Evolutionary conservation across 2,329 filamentous ascomycete genomes (phyloP), one percentile per base, ranked within the genome.

Genomic region (Cladosporium sp.): DNA sequence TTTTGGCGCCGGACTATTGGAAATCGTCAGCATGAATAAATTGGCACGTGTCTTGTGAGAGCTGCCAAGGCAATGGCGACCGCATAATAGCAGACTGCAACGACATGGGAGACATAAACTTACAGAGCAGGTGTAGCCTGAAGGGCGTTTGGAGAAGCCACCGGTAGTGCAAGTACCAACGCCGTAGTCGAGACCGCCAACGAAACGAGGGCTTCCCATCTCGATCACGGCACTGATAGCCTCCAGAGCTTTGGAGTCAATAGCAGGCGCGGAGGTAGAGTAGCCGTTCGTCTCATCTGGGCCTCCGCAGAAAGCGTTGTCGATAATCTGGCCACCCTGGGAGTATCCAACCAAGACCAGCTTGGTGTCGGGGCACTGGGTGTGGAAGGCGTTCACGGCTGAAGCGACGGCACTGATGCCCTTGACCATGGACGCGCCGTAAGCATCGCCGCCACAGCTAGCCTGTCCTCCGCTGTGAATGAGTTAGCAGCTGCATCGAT

Each of bases 261-360:
- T 66, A 23, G 70, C 67, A 25, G 68, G 69, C 16, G 68, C 51
- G 48, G 67, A 65, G 26, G 66, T 64, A 18, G 72, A 64, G 36
- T 68, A 64, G 25, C 65, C 59, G 14, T 80, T 80, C 11, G 83
- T 82, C 59, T 81, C 81, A 21, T 82, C 4, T 76, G 74, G 67
- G 30, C 86, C 86, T 16, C 86, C 86, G 70, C 86, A 88, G 46
- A 88, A 76, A 6, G 85, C 86, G 69, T 86, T 84, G 69, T 89
- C 86, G 74, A 86, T 83, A 69, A 70, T 66, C 61, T 71, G 70
- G 10, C 63, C 66, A 23, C 68, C 68, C 54, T 68, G 66, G 28
- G 67, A 68, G 63, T 69, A 70, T 11, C 68, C 68, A 36, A 64
- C 66, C 30, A 70, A 46, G 30, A 68, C 65, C 65, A 70, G 64